Base-by-base conservation (phyloP, 495 filamentous ascomycete genomes). In the Penicillium psychrofluorescens region DNA sequence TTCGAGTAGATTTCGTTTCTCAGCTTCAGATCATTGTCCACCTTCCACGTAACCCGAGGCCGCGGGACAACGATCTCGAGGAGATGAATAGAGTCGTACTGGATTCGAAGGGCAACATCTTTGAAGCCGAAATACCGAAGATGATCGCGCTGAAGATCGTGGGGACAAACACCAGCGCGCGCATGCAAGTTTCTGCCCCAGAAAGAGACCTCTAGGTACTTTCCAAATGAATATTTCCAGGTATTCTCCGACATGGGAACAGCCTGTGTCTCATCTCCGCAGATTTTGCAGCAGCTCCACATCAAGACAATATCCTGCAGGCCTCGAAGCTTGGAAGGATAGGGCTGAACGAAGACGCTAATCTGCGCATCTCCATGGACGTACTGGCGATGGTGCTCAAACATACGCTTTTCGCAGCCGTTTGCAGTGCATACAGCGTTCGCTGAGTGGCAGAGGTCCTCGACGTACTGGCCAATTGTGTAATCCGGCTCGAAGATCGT, bases 191-290 rank as follows among this genome's bases (percentile, higher is more conserved):
- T 84, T 42, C 76, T 84, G 58, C 88, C 92, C 91, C 90, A 97
- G 56, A 96, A 97, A 3, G 88, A 92, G 11, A 99, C 70, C 63
- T 99, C 94, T 22, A 99, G 74, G 54, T 96, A 99, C 64, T 99
- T 99, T 4, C 83, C 91, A 55, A 99, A 94, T 0, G 94, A 97
- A 61, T 99, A 99, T 62, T 94, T 97, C 90, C 91, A 99, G 2
- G 88, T 95, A 57, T 76, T 90, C 40, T 88, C 83, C 0, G 91
- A 95, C 92, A 99, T 99, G 11, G 86, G 86, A 48, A 86, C 84
- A 33, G 90, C 80, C 34, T 87, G 85, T 2, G 90, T 95, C 59
- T 96, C 90, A 44, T 86, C 85, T 28, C 84, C 81, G 50, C 94
- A 97, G 12, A 87, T 73, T 50, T 92, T 92, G 68, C 94, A 99